These are phyloP conservation scores for Blastobotrys arbuscula DNA, from an alignment of 1,139 yeast species.

Conservation along the genomic window DNA sequence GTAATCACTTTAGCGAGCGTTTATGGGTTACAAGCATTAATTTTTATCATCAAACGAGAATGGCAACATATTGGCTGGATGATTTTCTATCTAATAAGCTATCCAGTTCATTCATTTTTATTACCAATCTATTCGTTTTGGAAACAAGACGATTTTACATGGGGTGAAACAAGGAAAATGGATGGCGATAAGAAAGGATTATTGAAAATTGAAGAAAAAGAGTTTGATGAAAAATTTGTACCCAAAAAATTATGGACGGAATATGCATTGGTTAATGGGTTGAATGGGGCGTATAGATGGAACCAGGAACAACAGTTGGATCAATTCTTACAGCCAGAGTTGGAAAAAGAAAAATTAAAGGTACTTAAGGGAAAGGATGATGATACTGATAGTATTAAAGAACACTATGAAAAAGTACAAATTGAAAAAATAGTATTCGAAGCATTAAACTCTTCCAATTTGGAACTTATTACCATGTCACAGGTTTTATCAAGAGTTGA, in stretches of 20 bases:
- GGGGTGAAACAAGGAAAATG: conserved; percentile 96
- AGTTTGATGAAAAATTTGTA: conserved; percentile 25
- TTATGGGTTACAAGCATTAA: conserved; percentile 82
- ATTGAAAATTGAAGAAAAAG: conserved; percentile 61
- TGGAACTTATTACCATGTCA: conserved; percentile 1
- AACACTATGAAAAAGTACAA: neutral
- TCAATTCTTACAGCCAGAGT: neutral
- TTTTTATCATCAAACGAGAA: conserved; percentile 85
- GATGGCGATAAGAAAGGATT: conserved; percentile 55
- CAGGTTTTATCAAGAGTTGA: conserved; percentile 1
- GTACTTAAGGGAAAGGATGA: neutral
- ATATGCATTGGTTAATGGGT: conserved; percentile 28
- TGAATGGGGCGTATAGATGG: conserved; percentile 29
- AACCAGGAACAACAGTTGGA: neutral
- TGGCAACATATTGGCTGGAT: conserved; percentile 79
- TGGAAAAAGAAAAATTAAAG: neutral
- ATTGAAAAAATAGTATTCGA: neutral
- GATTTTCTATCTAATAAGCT: conserved; percentile 68
- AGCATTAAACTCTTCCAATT: neutral
- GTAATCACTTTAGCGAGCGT: conserved; percentile 67
- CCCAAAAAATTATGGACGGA: conserved; percentile 30
- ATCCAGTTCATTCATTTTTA: conserved; percentile 93
- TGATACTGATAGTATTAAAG: neutral
- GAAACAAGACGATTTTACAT: conserved; percentile 96
- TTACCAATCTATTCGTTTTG: conserved; percentile 86